Percentiles rank a stretch among this genome's conserved stretches.
Evolutionary conservation across 176 grass and related monocot genomes (phyloP).

Genomic region (Oryza coarctata): DNA sequence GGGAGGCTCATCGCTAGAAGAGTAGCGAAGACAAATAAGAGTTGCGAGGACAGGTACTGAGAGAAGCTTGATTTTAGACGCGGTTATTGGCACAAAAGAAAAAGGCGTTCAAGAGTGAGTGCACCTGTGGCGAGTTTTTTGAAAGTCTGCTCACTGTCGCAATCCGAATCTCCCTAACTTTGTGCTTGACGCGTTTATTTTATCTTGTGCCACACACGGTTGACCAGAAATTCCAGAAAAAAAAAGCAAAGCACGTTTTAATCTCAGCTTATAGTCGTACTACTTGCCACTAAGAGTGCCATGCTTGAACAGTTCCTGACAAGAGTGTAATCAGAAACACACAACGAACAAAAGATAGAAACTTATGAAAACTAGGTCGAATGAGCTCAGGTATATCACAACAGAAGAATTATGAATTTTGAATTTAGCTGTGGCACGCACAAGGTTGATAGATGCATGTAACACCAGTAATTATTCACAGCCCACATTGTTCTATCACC

Average conservation of each 20-base stretch:
- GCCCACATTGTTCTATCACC: neutral
- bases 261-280: neutral
- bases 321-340: neutral
- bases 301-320: neutral
- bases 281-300: constrained; percentile 5
- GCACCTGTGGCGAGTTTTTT: neutral
- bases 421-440: neutral
- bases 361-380: neutral
- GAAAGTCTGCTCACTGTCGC: neutral
- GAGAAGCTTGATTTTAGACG: neutral
- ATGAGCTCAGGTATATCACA: neutral
- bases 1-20: no score
- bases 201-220: neutral
- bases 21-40: no score
- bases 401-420: neutral
- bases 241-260: neutral
- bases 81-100: constrained; percentile 3
- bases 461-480: neutral
- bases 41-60: no score
- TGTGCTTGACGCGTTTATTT: constrained; percentile 26
- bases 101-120: neutral
- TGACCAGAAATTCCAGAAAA: neutral
- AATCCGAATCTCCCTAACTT: neutral
- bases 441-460: neutral
- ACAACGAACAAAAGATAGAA: neutral